Evolutionary conservation across 257 asterid species (phyloP).

Genomic region (Hygrophila difformis): DNA sequence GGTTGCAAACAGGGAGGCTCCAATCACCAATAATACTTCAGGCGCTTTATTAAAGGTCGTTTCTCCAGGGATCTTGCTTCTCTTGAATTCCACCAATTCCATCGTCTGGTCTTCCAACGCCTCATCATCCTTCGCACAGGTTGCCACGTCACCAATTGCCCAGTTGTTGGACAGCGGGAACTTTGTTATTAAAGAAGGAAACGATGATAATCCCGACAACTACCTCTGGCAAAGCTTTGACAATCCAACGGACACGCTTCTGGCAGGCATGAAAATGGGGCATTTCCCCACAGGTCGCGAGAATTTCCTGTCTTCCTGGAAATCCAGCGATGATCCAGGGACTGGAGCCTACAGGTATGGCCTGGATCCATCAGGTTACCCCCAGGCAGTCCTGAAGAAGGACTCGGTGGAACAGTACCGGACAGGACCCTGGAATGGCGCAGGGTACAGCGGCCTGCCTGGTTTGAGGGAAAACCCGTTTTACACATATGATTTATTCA

Average conservation of each 20-base stretch:
- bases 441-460: constrained; percentile 17
- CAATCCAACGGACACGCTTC: constrained; percentile 18
- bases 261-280: constrained; percentile 19
- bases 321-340: too few relatives aligned
- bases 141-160: constrained; percentile 13
- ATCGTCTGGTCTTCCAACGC: constrained; percentile 21
- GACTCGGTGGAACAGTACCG: too few relatives aligned
- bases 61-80: too few relatives aligned
- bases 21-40: too few relatives aligned
- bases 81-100: constrained; percentile 11
- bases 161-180: constrained; percentile 27
- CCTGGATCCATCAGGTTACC: constrained; percentile 20
- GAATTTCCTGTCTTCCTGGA: too few relatives aligned
- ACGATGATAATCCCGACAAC: neutral
- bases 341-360: constrained; percentile 15
- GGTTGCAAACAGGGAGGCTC: too few relatives aligned
- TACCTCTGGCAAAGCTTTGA: too few relatives aligned
- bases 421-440: too few relatives aligned
- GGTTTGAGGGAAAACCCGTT: constrained; percentile 14
- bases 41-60: too few relatives aligned
- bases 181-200: constrained; percentile 15
- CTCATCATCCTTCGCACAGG: neutral
- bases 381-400: constrained; percentile 12
- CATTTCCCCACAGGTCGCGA: too few relatives aligned
- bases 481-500: constrained; percentile 5